phyloP scores from a whole-genome alignment of 352 stramenopile species.

The Globisporangium megalacanthum region DNA sequence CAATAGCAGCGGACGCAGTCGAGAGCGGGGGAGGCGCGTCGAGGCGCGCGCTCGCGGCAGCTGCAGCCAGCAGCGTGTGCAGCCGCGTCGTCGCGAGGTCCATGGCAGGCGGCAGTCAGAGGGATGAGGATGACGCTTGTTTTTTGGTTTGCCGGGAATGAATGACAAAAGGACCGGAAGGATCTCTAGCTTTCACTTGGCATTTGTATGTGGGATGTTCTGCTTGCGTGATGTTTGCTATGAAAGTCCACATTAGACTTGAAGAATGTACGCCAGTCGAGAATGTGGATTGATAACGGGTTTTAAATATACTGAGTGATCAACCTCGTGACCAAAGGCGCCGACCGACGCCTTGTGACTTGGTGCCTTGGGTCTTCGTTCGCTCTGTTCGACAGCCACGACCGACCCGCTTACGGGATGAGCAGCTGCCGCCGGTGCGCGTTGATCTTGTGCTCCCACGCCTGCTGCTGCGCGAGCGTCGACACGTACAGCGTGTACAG shows the following conservation, averaged over 20 bases:
- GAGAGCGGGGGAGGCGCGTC: conserved; percentile 3
- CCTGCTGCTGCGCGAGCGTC: conserved; percentile 69
- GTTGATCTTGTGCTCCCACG: conserved; percentile 80
- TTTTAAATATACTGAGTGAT: too few relatives aligned
- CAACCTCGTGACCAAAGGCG: too few relatives aligned
- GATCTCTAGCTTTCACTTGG: too few relatives aligned
- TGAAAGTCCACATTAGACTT: too few relatives aligned
- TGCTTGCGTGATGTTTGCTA: too few relatives aligned
- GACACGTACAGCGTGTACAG: conserved; percentile 77
- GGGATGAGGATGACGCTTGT: neutral
- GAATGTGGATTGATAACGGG: too few relatives aligned
- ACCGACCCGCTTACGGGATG: conserved; percentile 36
- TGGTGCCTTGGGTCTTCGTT: too few relatives aligned
- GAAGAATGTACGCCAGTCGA: too few relatives aligned
- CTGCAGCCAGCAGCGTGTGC: conserved; percentile 33
- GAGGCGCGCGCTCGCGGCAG: conserved; percentile 23
- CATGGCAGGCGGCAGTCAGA: conserved; percentile 14
- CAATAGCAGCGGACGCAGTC: conserved; percentile 6
- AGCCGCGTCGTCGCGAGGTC: conserved; percentile 35
- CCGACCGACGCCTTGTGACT: neutral
- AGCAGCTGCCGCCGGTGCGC: conserved; percentile 62
- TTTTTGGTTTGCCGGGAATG: neutral
- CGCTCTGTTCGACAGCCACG: neutral
- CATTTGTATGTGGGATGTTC: too few relatives aligned
- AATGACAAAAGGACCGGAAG: too few relatives aligned